phyloP scores from a whole-genome alignment of 164 flowering plant species.

The Piper betle region DNA sequence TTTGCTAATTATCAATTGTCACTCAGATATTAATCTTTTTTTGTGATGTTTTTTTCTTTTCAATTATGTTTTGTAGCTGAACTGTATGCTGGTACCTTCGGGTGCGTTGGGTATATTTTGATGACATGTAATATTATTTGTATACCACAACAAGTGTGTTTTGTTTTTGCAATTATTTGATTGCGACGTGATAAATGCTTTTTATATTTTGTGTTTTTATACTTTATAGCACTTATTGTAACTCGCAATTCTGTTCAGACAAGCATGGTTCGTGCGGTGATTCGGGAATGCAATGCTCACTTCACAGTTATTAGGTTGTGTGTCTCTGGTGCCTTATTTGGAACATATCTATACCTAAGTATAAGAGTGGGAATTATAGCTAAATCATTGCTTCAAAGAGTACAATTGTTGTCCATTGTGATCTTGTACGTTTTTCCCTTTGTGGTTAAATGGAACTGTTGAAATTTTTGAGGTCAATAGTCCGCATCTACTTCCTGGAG shows the following conservation, averaged over 20 bases:
- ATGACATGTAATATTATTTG: too few species aligned
- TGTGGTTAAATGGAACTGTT: constrained; percentile 2
- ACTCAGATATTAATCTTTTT: too few species aligned
- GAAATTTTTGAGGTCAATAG: constrained; percentile 20
- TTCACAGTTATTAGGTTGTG: constrained; percentile 62
- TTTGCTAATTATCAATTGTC: too few species aligned
- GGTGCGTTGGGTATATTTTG: background rate
- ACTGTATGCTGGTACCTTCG: background rate
- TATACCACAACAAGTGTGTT: background rate
- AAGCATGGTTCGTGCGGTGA: constrained; percentile 94
- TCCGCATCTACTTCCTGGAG: constrained; percentile 72
- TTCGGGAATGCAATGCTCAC: constrained; percentile 73
- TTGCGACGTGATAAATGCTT: background rate
- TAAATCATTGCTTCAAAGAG: background rate
- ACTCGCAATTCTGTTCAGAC: constrained; percentile 33
- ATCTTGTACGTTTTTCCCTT: background rate
- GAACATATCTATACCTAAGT: background rate
- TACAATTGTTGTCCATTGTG: background rate
- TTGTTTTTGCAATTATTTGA: background rate
- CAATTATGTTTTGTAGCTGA: background rate
- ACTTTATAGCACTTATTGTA: background rate
- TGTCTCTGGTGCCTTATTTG: background rate
- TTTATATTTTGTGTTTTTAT: background rate
- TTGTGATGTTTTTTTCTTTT: background rate
- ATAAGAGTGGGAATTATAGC: background rate